Conservation (phyloP, 2,329 filamentous ascomycete genomes). For the Juglanconis oblonga region DNA sequence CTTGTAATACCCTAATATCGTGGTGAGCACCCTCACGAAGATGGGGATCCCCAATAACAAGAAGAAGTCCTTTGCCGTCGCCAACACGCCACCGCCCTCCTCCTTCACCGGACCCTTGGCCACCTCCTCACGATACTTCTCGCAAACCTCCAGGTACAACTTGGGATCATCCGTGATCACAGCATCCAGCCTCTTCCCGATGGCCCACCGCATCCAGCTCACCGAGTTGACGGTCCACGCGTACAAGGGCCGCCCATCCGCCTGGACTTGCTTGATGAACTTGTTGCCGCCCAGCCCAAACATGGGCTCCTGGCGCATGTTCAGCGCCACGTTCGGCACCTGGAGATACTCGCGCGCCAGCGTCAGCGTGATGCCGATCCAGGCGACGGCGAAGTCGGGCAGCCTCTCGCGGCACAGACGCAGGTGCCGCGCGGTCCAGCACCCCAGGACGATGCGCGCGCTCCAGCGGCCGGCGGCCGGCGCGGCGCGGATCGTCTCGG, state of each 20-base stretch:
- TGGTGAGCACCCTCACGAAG: not conserved
- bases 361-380: slow-evolving; percentile 63
- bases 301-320: slow-evolving; percentile 68
- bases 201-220: slow-evolving; percentile 77
- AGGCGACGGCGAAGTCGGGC: slow-evolving; percentile 60
- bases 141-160: slow-evolving; percentile 60
- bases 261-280: slow-evolving; percentile 63
- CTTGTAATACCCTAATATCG: not conserved
- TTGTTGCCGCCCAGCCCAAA: slow-evolving; percentile 63
- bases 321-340: slow-evolving; percentile 69
- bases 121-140: slow-evolving; percentile 25
- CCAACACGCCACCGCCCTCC: not conserved
- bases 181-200: slow-evolving; percentile 65
- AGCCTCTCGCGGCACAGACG: slow-evolving; percentile 60
- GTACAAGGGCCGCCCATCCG: slow-evolving; percentile 59
- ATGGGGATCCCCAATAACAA: not conserved
- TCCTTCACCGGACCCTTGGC: not conserved
- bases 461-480: slow-evolving; percentile 58
- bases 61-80: not conserved
- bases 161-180: slow-evolving; percentile 83
- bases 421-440: slow-evolving; percentile 57
- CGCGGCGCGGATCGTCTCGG: slow-evolving; percentile 57
- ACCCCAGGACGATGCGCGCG: slow-evolving; percentile 72
- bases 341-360: slow-evolving; percentile 70
- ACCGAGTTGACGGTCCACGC: slow-evolving; percentile 86